phyloP scores from a whole-genome alignment of 495 filamentous ascomycete species.

The Trypethelium eluteriae region DNA sequence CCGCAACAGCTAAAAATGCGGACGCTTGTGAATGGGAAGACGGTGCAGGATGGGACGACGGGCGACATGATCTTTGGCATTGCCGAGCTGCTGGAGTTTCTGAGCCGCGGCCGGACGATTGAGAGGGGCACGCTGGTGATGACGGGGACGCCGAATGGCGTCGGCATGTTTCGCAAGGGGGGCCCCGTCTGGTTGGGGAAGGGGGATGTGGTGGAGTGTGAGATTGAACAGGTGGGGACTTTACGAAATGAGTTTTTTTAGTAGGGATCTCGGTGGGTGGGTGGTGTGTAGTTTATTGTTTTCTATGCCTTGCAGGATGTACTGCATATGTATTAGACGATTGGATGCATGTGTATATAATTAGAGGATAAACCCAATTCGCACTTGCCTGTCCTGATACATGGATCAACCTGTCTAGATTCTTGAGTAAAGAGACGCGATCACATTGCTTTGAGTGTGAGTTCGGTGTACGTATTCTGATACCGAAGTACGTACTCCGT shows the following conservation, averaged over 20 bases:
- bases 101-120: slow-evolving; percentile 35
- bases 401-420: too few relatives aligned
- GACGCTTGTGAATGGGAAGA: slow-evolving; percentile 39
- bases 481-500: too few relatives aligned
- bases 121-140: slow-evolving; percentile 35
- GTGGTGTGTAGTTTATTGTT: background rate
- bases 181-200: slow-evolving; percentile 32
- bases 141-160: slow-evolving; percentile 40
- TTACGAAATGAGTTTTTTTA: slow-evolving; percentile 13
- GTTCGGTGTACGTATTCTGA: too few relatives aligned
- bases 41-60: slow-evolving; percentile 32
- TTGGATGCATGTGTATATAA: too few relatives aligned
- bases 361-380: too few relatives aligned
- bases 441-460: too few relatives aligned
- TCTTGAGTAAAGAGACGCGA: too few relatives aligned
- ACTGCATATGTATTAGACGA: background rate
- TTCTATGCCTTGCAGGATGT: background rate
- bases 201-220: slow-evolving; percentile 25
- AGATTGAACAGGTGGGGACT: slow-evolving; percentile 13
- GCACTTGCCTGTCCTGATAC: too few relatives aligned
- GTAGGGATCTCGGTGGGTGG: background rate
- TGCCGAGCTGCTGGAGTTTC: slow-evolving; percentile 28
- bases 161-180: slow-evolving; percentile 35
- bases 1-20: slow-evolving; percentile 24
- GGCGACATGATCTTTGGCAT: slow-evolving; percentile 36